Evolutionary conservation across 371 early-diverging fungal genomes (phyloP).

Genomic region (Mortierella sp.): DNA sequence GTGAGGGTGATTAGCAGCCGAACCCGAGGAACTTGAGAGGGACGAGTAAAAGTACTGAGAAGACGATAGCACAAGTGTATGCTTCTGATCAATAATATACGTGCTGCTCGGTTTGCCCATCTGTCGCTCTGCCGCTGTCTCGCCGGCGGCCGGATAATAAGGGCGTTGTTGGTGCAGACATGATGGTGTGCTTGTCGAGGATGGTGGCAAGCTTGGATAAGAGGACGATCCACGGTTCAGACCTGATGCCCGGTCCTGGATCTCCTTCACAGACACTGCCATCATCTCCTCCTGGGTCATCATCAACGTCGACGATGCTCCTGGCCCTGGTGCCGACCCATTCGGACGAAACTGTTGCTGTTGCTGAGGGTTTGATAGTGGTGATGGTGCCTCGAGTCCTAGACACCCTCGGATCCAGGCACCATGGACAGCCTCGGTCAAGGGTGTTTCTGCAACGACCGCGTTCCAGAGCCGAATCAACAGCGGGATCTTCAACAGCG

Average conservation of each 20-base stretch:
- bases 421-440: not conserved
- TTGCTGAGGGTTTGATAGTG: not conserved
- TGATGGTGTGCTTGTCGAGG: not conserved
- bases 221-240: conserved; percentile 4
- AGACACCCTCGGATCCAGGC: not conserved
- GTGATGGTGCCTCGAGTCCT: not conserved
- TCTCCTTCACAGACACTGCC: not conserved
- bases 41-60: not conserved
- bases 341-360: not conserved
- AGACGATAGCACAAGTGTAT: not conserved
- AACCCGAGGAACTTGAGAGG: not conserved
- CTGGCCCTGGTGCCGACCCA: not conserved
- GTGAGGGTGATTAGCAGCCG: not conserved
- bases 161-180: not conserved
- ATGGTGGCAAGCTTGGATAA: not conserved
- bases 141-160: not conserved
- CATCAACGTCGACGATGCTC: not conserved
- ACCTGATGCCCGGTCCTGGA: not conserved
- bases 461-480: not conserved
- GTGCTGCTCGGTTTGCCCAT: not conserved
- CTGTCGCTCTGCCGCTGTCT: not conserved
- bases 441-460: not conserved
- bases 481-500: not conserved
- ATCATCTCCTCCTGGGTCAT: not conserved
- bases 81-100: not conserved